Evolutionary conservation across 768 basidiomycete species (phyloP).

Genomic region (Dentipellis sp.): DNA sequence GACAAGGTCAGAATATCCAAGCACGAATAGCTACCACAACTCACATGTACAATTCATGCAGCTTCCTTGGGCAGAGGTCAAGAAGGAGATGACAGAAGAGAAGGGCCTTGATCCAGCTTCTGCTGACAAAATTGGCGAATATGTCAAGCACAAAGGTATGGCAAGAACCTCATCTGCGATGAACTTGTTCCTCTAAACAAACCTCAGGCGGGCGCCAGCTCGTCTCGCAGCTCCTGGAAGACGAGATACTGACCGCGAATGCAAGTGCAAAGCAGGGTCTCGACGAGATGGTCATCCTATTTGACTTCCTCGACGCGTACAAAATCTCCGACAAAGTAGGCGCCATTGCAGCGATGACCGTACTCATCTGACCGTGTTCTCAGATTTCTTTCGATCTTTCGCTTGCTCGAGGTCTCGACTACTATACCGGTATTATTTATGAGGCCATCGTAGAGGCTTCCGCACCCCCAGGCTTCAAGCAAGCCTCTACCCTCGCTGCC

Average conservation of each 20-base stretch:
- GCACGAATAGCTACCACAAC: background rate
- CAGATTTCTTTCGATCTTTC: slow-evolving; percentile 96
- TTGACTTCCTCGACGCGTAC: slow-evolving; percentile 76
- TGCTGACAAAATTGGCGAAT: slow-evolving; percentile 94
- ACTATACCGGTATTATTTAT: slow-evolving; percentile 98
- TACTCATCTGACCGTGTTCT: background rate
- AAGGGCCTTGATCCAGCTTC: slow-evolving; percentile 76
- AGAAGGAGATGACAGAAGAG: slow-evolving; percentile 93
- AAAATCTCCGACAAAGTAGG: slow-evolving; percentile 65
- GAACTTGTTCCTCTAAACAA: background rate
- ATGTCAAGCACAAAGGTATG: slow-evolving; percentile 89
- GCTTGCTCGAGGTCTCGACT: slow-evolving; percentile 94
- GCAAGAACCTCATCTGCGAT: background rate
- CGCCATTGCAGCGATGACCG: background rate
- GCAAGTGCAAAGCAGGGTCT: slow-evolving; percentile 72
- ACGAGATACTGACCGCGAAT: slow-evolving; percentile 59
- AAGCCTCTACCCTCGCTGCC: slow-evolving; percentile 32
- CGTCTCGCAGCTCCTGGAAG: slow-evolving; percentile 57
- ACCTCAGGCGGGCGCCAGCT: slow-evolving; percentile 65
- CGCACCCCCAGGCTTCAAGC: slow-evolving; percentile 76
- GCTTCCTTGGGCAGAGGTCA: slow-evolving; percentile 87
- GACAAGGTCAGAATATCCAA: slow-evolving; percentile 60
- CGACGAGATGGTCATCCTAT: slow-evolving; percentile 78
- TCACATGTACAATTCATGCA: slow-evolving; percentile 20
- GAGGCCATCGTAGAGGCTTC: slow-evolving; percentile 92